Conservation (phyloP, 1,284 basidiomycete genomes). For the Rhodotorula sp. region DNA sequence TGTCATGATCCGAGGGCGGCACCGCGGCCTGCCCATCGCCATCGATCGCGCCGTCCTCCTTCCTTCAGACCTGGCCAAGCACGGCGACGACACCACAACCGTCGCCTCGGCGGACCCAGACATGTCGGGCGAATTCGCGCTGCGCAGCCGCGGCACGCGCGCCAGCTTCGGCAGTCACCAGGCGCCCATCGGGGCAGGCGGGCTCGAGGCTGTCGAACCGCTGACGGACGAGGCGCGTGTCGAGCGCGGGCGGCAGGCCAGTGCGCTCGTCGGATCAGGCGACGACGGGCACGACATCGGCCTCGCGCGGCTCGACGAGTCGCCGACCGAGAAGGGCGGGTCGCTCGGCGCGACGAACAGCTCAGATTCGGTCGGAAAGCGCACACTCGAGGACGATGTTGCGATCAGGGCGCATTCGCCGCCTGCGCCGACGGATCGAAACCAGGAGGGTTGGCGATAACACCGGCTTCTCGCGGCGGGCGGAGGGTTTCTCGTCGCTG, state of each 20-base stretch:
- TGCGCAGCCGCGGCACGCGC: conserved; percentile 4
- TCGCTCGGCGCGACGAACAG: not conserved
- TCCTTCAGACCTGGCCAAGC: conserved; percentile 46
- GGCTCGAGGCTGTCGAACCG: conserved; percentile 12
- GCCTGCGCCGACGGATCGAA: not conserved
- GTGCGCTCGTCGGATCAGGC: not conserved
- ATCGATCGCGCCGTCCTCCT: conserved; percentile 69
- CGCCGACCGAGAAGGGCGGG: not conserved
- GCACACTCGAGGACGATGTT: not conserved
- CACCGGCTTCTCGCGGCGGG: not conserved
- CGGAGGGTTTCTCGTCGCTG: not conserved
- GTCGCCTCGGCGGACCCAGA: conserved; percentile 7
- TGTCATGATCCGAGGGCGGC: conserved; percentile 91
- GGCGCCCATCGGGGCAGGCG: not conserved
- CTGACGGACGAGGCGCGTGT: conserved; percentile 14
- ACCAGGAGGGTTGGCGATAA: conserved; percentile 8
- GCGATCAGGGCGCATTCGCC: not conserved
- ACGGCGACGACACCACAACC: conserved; percentile 29
- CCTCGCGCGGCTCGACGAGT: not conserved
- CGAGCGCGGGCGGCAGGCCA: not conserved
- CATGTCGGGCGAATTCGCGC: not conserved
- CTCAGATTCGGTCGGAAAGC: not conserved
- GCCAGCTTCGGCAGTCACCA: conserved; percentile 4
- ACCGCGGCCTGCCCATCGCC: conserved; percentile 67
- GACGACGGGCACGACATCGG: not conserved